Percentiles rank a stretch among this genome's conserved stretches.
phyloP scores from a whole-genome alignment of 2,329 filamentous ascomycete species.

The Ophiostoma pallidulum region DNA sequence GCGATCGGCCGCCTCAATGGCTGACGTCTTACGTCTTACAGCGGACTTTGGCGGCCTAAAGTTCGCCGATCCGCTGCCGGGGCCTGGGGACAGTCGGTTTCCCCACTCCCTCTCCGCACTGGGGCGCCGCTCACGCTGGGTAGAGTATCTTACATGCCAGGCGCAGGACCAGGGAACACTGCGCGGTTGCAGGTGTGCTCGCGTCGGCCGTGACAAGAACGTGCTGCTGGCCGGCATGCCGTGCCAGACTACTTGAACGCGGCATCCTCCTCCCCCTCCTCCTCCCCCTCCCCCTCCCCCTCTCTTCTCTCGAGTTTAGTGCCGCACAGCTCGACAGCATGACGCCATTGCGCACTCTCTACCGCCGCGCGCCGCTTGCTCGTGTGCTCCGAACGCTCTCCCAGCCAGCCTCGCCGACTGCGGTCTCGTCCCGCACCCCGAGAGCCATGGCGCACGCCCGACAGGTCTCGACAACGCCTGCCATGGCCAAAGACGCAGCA shows the following conservation, averaged over 20 bases:
- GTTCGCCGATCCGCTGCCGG: constrained; percentile 8
- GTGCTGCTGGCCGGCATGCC: too few relatives aligned
- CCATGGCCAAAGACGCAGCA: constrained; percentile 18
- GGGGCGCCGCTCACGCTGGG: not conserved
- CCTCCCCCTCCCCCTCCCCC: too few relatives aligned
- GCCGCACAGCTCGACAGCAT: not conserved
- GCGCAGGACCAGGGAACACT: too few relatives aligned
- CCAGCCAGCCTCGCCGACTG: not conserved
- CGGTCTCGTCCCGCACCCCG: not conserved
- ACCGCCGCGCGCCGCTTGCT: constrained; percentile 2
- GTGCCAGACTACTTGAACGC: not conserved
- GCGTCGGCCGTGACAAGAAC: too few relatives aligned
- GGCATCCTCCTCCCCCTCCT: too few relatives aligned
- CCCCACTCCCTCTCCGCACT: not conserved
- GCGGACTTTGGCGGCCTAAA: not conserved
- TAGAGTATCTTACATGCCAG: not conserved
- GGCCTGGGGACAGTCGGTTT: not conserved
- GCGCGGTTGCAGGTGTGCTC: too few relatives aligned
- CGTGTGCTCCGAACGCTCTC: not conserved
- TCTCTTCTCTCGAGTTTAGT: too few relatives aligned
- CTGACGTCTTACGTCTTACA: too few relatives aligned
- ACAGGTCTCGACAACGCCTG: not conserved
- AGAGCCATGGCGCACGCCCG: not conserved
- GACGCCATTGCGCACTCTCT: constrained; percentile 5
- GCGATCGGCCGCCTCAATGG: too few relatives aligned